Base-by-base conservation (phyloP, 768 basidiomycete species). In the Kwoniella shandongensis region DNA sequence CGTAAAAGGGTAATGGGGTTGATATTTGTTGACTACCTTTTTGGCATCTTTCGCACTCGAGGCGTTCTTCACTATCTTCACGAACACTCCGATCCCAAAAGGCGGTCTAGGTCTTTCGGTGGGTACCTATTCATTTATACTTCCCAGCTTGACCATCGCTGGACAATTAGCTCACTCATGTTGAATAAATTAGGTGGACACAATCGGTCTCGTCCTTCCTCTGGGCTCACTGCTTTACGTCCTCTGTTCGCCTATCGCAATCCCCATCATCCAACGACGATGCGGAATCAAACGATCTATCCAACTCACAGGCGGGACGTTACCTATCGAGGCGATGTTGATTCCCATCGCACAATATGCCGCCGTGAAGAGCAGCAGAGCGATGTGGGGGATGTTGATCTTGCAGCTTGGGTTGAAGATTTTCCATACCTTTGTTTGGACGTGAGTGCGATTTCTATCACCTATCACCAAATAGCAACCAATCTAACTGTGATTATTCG, bases 21-120 rank as follows among this genome's bases (percentile, higher is more conserved):
- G 22, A 18, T 26, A 38, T 40, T 11, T 20, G 49, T 32, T 6
- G 26, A 22, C 47, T 35, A 18, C n/a, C 26, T 12, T 11, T 10
- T 15, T 13, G 42, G 52, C 52, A 7, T 20, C 35, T 6, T 44
- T 23, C 29, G 41, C 41, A 32, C 44, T 54, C 22, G 41, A 44
- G 23, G 70, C 64, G n/a, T 59, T 72, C 20, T 67, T 61, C 42
- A 54, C 67, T 1, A 54, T 69, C 36, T 65, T 57, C 29, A 61
- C 65, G 3, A 67, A 67, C 39, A 72, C 70, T 15, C 11, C 40
- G 4, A 51, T 62, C 10, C 17, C 26, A 1, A 36, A 44, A 23
- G 70, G 70, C 7, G 70, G 70, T 38, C 49, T 69, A 15, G 70
- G 65, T 17, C 57, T 72, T 20, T 39, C 67, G 12, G 70, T 70